Evolutionary conservation across 768 basidiomycete species (phyloP), one percentile per base, ranked within the genome.

Genomic region (Russula compacta): DNA sequence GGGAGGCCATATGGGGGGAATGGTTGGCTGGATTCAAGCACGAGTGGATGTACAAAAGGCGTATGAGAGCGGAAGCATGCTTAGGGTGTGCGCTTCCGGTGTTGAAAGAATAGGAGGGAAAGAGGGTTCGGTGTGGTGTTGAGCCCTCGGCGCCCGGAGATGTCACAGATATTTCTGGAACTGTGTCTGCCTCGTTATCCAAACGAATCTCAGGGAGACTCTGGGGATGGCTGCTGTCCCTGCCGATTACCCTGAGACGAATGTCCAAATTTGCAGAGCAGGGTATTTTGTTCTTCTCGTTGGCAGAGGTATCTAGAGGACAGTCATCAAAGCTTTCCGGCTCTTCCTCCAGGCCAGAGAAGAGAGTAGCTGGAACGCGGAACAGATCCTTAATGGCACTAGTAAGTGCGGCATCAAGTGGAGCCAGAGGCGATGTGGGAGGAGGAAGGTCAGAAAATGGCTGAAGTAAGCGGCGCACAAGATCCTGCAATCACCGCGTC

Each of bases 21-120:
- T 81, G 74, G 62, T 83, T 82, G 14, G 82, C 86, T 10, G 89
- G 87, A 70, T 92, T 90, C 24, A 91, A 77, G 33, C 78, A 76
- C 39, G 77, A 79, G 70, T 91, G 89, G 21, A 90, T 68, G 70
- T 86, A 92, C 17, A 90, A 74, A 36, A 92, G 73, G 42, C 89
- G 83, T 24, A 86, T 73, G 48, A 91, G 74, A 0, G 85, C 81
- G 8, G 85, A 81, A 17, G 78, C 73, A 67, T 89, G 88, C 55
- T 73, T 78, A 14, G 75, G 79, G 67, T 88, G 85, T 19, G 78
- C 79, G 35, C 75, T 76, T 4, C 78, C 75, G 32, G 78, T 71
- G 32, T 72, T 72, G 60, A 76, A 76, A 4, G 77, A 66, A 52
- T 78, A 78, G 14, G 82, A 80, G 19, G 77, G 70, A 11, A 82